Base-by-base conservation (phyloP, 148 eudicot species). In the Simmondsia chinensis region DNA sequence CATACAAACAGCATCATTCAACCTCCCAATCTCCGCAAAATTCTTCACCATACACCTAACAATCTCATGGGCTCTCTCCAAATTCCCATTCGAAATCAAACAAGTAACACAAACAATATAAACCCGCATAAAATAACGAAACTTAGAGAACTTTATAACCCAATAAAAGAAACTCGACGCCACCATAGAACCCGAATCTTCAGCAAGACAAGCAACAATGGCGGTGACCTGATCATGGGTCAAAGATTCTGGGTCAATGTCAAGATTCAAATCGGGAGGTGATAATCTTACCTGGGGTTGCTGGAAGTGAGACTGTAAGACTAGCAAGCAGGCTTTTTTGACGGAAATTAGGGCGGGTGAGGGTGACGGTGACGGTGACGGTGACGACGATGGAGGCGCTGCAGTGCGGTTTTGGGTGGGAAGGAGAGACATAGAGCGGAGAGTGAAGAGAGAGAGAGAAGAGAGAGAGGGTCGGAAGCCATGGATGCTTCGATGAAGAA, bases 1-100 rank as follows among this genome's bases (percentile, higher is more conserved):
- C 84, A 89, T 79, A 44, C 56, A 60, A 45, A 79, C 82, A 27
- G 87, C 95, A 40, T 89, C 95, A 45, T 67, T 76, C 33, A 89
- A 65, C 82, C 73, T 84, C 49, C 85, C 93, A 64, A 89, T 59
- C 38, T 78, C 87, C 5, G 71, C 61, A 37, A 89, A 78, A 72
- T 68, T 81, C 59, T 22, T 59, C 46, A 84, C 74, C 95, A 89
- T 61, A 47, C 62, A 73, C 48, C 56, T 60, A 80, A 84, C 52
- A 1, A 89, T 84, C 23, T 89, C 78, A 59, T 81, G 76, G 43
- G 95, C 77, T 53, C 61, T 71, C 9, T 75, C 93, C 37, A 66
- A 62, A 67, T 84, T 84, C 15, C 73, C 66, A 67, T 76, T 81
- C 10, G 48, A 59, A 23, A 89, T 74, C 72, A 89, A 63, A 33